Evolutionary conservation across 2,329 filamentous ascomycete species (phyloP), one percentile per base, ranked within the genome.

Genomic region (Cytospora piceicola): DNA sequence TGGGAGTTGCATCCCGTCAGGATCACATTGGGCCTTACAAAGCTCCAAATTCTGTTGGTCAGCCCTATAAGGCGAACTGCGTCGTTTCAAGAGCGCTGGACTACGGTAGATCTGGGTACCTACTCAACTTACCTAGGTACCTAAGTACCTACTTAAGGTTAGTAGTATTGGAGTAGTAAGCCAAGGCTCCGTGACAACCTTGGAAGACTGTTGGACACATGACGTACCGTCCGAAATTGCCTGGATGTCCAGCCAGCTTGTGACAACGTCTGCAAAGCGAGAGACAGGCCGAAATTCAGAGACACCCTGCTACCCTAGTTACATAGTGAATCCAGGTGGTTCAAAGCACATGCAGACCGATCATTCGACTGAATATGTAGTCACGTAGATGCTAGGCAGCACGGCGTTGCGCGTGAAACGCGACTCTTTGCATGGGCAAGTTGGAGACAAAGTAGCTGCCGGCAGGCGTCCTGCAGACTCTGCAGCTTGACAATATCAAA

Each of bases 381-480:
- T 36, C 14, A 42, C 17, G n/a, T 49, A 49, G n/a, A 49, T 22
- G 11, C 46, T 24, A 49, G 46, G 46, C 46, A 42, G n/a, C 30
- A 36, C 49, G 24, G 58, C 58, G 27, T 61, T 51, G 58, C 34
- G 49, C 46, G 58, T 61, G 58, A 61, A 61, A 61, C 46, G n/a
- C 46, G 46, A 49, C 34, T 15, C 34, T 36, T 15, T 36, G 15
- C 22, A n/a, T 42, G n/a, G 6, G 3, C n/a, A 49, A 49, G 46
- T 49, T 49, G 46, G 46, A 49, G 46, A 22, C 46, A 14, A 49
- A 24, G n/a, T 22, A 24, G 46, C 46, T 49, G 46, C 46, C 46
- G 46, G 46, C 46, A 49, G 46, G 46, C 46, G 46, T 49, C 46
- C 46, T 49, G 46, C 46, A 49, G 46, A 49, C 46, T 49, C 46